Conservation (phyloP, 2,329 filamentous ascomycete genomes). For the Aspergillus chevalieri region DNA sequence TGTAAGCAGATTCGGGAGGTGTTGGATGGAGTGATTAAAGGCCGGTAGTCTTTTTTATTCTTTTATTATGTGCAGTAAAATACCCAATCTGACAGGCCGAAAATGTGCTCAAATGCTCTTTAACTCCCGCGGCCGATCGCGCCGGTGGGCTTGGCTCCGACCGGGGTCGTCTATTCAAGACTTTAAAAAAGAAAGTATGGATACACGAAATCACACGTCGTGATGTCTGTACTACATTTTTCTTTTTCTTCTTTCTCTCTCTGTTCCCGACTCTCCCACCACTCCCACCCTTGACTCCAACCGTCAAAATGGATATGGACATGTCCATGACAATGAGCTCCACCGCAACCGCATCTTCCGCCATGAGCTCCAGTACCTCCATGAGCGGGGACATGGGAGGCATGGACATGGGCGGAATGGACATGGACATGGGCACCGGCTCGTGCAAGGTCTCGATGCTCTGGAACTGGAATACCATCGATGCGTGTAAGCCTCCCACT, state of each 20-base stretch:
- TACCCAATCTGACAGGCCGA: neutral
- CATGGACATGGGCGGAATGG: constrained; percentile 14
- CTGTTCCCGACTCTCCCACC: neutral
- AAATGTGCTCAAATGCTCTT: constrained; percentile 18
- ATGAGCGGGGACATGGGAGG: constrained; percentile 10
- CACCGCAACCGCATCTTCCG: constrained; percentile 4
- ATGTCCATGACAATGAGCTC: constrained; percentile 6
- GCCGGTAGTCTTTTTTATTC: neutral
- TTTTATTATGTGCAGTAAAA: neutral
- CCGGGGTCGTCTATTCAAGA: neutral
- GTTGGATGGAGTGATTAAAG: constrained; percentile 65
- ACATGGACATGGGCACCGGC: neutral
- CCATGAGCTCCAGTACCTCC: constrained; percentile 5
- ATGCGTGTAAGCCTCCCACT: constrained; percentile 45
- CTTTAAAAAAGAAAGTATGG: neutral
- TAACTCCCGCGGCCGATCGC: neutral
- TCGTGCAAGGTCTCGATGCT: constrained; percentile 36
- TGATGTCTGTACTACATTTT: neutral
- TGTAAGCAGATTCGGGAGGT: constrained; percentile 80
- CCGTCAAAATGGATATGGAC: constrained; percentile 4
- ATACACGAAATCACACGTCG: neutral
- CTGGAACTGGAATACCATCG: constrained; percentile 71
- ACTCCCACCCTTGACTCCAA: neutral
- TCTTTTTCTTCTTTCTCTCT: neutral
- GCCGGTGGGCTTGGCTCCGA: neutral